A percentile compares a stretch with the other conserved stretches of the same genome.
These are phyloP conservation scores for Talaromyces proteolyticus DNA, from an alignment of 495 filamentous ascomycete species.

Conservation along the genomic window DNA sequence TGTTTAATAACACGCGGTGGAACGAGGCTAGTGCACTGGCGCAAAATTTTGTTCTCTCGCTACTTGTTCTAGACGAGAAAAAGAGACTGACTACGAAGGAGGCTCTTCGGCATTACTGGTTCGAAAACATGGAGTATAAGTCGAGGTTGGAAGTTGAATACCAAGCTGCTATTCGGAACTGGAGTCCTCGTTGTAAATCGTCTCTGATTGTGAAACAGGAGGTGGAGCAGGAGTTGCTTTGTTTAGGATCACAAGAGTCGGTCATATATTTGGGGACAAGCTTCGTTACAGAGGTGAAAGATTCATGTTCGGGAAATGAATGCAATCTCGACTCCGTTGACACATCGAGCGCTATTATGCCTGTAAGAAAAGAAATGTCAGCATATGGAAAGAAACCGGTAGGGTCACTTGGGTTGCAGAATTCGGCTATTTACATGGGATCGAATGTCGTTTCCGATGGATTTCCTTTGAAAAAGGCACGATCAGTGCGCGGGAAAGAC, in stretches of 20 bases:
- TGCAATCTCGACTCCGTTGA: neutral
- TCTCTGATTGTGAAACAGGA: neutral
- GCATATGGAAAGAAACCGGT: neutral
- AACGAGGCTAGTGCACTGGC: slow-evolving; percentile 30
- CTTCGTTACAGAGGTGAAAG: too few relatives aligned
- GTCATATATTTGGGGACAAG: neutral
- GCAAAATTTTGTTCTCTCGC: slow-evolving; percentile 47
- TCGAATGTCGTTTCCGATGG: too few relatives aligned
- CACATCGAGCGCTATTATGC: neutral
- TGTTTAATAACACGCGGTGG: slow-evolving; percentile 16
- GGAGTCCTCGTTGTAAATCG: slow-evolving; percentile 28
- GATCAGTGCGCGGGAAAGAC: too few relatives aligned
- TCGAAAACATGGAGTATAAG: slow-evolving; percentile 36
- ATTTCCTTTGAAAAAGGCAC: too few relatives aligned
- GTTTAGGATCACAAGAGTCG: neutral
- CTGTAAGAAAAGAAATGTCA: neutral
- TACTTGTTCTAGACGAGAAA: slow-evolving; percentile 46
- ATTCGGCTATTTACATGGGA: too few relatives aligned
- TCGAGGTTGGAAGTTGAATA: slow-evolving; percentile 42
- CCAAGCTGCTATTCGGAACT: slow-evolving; percentile 36
- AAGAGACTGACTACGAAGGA: slow-evolving; percentile 46
- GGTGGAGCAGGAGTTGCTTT: too few relatives aligned
- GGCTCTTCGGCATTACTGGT: slow-evolving; percentile 56
- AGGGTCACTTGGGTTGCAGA: too few relatives aligned
- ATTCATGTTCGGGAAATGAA: too few relatives aligned